Evolutionary conservation across 192 early-diverging fungal genomes (phyloP), one percentile per base, ranked within the genome.

Genomic region (Coemansia sp.): DNA sequence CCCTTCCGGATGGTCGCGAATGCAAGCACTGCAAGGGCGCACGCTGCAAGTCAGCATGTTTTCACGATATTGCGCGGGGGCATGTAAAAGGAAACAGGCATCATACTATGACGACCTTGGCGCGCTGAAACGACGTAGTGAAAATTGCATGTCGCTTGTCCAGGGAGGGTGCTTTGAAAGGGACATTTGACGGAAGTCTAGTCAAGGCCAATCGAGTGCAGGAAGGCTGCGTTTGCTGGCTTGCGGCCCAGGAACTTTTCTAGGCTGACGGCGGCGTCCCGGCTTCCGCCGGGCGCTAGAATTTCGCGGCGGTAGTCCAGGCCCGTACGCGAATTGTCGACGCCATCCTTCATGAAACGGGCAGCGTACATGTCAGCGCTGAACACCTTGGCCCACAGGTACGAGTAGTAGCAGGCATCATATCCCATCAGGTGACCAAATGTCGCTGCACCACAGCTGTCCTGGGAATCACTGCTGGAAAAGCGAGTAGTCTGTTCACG

Each of bases 281-380:
- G 54, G 43, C 78, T 78, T 22, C 84, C 85, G 22, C 85, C 85
- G n/a, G 77, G 82, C 7, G 71, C 64, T 31, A 92, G 67, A 52
- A 92, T 83, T 29, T 77, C 71, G n/a, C 76, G 72, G 48, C 90
- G 84, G 48, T 91, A 91, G 50, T 79, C 78, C n/a, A 68, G 32
- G 12, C 90, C 90, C 4, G 80, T 70, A 27, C 59, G 57, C 6
- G 64, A 47, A 52, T 80, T 81, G 30, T 76, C 33, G 1, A 88
- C 68, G 20, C 68, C 67, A 18, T 82, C 71, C 5, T 65, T 68
- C 38, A 75, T 64, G 59, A 88, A 88, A 31, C 81, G 75, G 21
- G 78, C 75, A 21, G 70, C 86, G 66, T 79, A 92, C 79, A 92
- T 86, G 58, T 92, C 90, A 30, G 83, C 83, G 6, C 84, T 82